Evolutionary conservation across 108 stramenopile species (phyloP), one percentile per base, ranked within the genome.

Genomic region (Pseudonitzschia multiseries): DNA sequence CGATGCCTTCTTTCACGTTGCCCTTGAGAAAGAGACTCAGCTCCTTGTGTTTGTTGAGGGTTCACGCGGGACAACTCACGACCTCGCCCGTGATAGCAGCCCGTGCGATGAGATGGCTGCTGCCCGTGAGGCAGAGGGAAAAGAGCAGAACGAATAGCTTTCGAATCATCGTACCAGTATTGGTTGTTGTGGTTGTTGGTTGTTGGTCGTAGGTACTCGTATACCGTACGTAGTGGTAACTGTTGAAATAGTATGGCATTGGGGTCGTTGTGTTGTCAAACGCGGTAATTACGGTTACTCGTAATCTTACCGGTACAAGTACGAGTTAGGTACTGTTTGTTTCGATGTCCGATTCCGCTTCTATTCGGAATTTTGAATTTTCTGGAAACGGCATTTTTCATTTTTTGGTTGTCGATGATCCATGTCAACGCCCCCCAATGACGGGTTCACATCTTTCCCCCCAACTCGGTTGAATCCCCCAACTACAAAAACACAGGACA

Each of bases 21-120:
- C 66, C 77, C 59, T 78, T 78, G 3, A 78, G 62, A 42, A 78
- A 78, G n/a, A 50, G n/a, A 14, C 65, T 65, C 33, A 78, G 32
- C 20, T 52, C 70, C 57, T 48, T 52, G 67, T 78, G 50, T 15
- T 65, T 60, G 59, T 78, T 78, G 24, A 78, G 57, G 71, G 71
- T 78, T 78, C 77, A 78, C 22, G 61, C 77, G 41, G 75, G 75
- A 24, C 71, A 78, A 22, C 57, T 60, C 10, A 78, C 70, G 48
- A 78, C 71, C 48, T 59, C 50, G 8, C 53, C 77, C 28, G 65
- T 72, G 33, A 70, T 40, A 5, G 28, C 64, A 5, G 28, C 64
- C 33, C 6, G 8, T 40, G 62, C 26, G 31, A 41, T 31, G 21
- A 59, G 22, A 20, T 18, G 4, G 46, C 9, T 10, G 13, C 14